Evolutionary conservation across 208 protist genomes (phyloP).

Genomic region (Leishmania amazonensis): DNA sequence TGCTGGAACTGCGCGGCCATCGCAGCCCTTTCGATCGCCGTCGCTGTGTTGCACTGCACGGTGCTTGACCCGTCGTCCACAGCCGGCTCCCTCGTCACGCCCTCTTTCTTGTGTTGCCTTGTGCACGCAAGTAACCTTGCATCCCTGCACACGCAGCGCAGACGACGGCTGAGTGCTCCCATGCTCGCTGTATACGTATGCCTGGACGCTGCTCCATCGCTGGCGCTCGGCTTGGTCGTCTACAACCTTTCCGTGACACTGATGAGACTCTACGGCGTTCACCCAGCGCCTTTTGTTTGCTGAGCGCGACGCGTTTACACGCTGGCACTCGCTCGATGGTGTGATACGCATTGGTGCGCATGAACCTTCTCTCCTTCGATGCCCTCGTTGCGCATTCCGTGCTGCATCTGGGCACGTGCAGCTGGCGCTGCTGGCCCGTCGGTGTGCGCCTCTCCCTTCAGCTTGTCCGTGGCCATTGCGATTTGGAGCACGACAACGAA

Average conservation of each 20-base stretch:
- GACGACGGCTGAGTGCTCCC: constrained; percentile 31
- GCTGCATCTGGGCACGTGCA: not conserved
- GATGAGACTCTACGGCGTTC: constrained; percentile 14
- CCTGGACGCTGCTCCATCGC: constrained; percentile 66
- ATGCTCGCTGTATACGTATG: constrained; percentile 64
- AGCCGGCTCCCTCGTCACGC: constrained; percentile 36
- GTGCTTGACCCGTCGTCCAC: constrained; percentile 36
- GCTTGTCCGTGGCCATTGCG: not conserved
- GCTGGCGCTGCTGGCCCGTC: not conserved
- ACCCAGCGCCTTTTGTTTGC: constrained; percentile 6
- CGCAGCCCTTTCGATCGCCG: constrained; percentile 25
- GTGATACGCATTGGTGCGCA: not conserved
- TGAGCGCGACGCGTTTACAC: not conserved
- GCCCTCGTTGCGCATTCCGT: not conserved
- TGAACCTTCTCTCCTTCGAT: not conserved
- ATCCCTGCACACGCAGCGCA: constrained; percentile 29
- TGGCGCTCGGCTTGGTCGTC: constrained; percentile 40
- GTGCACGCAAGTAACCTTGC: constrained; percentile 49
- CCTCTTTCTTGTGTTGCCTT: constrained; percentile 42
- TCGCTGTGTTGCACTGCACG: constrained; percentile 47
- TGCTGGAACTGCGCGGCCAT: constrained; percentile 36
- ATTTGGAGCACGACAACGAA: not conserved
- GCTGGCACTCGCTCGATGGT: not conserved
- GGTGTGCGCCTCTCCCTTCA: not conserved
- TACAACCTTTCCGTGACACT: constrained; percentile 34